Base-by-base conservation (phyloP, 768 basidiomycete species). In the Podaxis pistillaris region DNA sequence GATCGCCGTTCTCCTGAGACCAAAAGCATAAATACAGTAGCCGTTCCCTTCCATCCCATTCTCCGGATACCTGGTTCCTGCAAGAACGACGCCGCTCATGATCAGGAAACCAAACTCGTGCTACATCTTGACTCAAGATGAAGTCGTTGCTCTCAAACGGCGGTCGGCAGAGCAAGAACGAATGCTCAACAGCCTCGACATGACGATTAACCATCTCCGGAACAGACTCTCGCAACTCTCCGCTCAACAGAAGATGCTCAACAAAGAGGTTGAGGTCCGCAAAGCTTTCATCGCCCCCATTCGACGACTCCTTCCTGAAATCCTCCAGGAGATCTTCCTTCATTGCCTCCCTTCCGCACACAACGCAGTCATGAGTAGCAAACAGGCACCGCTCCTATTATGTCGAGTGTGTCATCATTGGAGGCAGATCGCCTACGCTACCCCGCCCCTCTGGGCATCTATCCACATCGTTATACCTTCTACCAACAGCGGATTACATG, bases 281-380 rank as follows among this genome's bases (percentile, higher is more conserved):
- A 46, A 9, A 13, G 17, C 26, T 13, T 17, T 60, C n/a, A 56
- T 53, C 13, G 33, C 67, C 4, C 67, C 63, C 36, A 60, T 66
- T 30, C 60, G 65, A 28, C 60, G 61, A 24, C 57, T 71, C 28
- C 66, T 67, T 4, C 64, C 60, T 24, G 68, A 71, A 38, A 63
- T 69, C 30, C 62, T 71, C 15, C 66, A 66, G 26, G 67, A 66
- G 41, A 67, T 71, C 38, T 71, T 71, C 57, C 6, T 67, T 1
- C 54, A 24, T 2, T 69, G 67, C 36, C 66, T 69, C 28, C 67
- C 68, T 1, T 40, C 22, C 0, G 26, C 33, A 2, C 65, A 64
- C 57, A 66, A 65, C 41, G 56, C 66, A 3, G 58, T 63, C 12
- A 64, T 69, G 54, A 56, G 58, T 46, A 15, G 36, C 9, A 28